phyloP scores from a whole-genome alignment of 2,329 filamentous ascomycete genomes.

The Tolypocladium guangdongense region DNA sequence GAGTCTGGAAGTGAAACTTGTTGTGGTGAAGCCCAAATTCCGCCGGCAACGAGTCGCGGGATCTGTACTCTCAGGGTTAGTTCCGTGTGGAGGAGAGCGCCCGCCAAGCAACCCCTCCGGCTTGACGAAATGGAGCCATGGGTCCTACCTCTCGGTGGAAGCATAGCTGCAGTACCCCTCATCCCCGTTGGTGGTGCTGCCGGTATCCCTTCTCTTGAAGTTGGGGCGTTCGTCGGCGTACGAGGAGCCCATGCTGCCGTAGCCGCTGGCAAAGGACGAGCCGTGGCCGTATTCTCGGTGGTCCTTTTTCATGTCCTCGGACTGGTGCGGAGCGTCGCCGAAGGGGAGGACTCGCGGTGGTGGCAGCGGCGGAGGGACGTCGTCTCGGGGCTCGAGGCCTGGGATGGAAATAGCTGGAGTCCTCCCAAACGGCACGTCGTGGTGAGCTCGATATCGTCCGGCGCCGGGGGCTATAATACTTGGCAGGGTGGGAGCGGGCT shows the following conservation, averaged over 20 bases:
- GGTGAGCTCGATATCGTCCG: conserved; percentile 17
- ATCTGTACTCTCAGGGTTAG: conserved; percentile 15
- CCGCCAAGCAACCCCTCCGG: background rate
- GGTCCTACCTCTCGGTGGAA: conserved; percentile 24
- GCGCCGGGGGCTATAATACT: conserved; percentile 24
- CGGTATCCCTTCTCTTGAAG: conserved; percentile 20
- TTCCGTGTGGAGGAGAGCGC: background rate
- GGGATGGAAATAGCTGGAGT: conserved; percentile 32
- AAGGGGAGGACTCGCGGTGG: conserved; percentile 29
- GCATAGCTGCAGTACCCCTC: conserved; percentile 34
- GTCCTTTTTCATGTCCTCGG: conserved; percentile 18
- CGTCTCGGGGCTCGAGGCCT: conserved; percentile 19
- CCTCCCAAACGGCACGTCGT: conserved; percentile 20
- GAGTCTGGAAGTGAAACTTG: conserved; percentile 35
- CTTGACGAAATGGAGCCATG: background rate
- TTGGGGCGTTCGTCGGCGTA: conserved; percentile 22
- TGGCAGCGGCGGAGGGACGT: conserved; percentile 34
- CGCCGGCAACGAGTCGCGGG: conserved; percentile 27
- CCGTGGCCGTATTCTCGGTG: conserved; percentile 17
- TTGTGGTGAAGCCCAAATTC: conserved; percentile 40
- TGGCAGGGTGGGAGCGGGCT: conserved; percentile 21
- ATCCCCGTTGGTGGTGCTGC: conserved; percentile 20
- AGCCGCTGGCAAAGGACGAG: conserved; percentile 22
- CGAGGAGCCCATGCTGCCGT: conserved; percentile 28
- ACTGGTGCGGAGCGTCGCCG: conserved; percentile 18